Percentiles rank a stretch among this genome's conserved stretches.
Conservation (phyloP, 441 rosid species). For the Cnidoscolus chayamansa region DNA sequence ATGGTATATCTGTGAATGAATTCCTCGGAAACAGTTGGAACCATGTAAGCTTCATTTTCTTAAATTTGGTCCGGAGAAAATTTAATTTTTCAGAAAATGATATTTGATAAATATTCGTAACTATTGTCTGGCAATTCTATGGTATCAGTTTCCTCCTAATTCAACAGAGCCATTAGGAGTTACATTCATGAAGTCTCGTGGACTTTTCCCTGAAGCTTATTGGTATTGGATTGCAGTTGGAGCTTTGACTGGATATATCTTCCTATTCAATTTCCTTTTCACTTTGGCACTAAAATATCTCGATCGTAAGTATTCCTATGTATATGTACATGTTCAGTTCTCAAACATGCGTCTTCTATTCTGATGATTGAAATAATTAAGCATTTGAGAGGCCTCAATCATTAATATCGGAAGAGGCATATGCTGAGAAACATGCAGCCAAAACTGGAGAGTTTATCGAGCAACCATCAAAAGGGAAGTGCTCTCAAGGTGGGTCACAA, state of each 20-base stretch:
- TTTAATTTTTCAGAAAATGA: slow-evolving; percentile 2
- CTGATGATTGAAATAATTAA: slow-evolving; percentile 26
- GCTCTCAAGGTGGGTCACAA: slow-evolving; percentile 27
- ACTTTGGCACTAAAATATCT: slow-evolving; percentile 60
- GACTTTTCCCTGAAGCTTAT: slow-evolving; percentile 57
- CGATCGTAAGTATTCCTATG: slow-evolving; percentile 45
- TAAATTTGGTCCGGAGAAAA: not conserved
- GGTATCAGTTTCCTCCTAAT: slow-evolving; percentile 44
- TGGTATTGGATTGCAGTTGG: slow-evolving; percentile 92
- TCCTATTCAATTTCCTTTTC: slow-evolving; percentile 66
- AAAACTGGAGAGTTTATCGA: slow-evolving; percentile 33
- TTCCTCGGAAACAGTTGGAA: slow-evolving; percentile 60
- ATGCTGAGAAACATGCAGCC: slow-evolving; percentile 36
- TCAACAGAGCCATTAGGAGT: slow-evolving; percentile 68
- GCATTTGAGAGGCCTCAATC: slow-evolving; percentile 66
- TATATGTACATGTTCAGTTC: slow-evolving; percentile 2
- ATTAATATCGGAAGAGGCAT: slow-evolving; percentile 44
- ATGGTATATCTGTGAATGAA: slow-evolving; percentile 58
- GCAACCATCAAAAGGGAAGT: slow-evolving; percentile 27
- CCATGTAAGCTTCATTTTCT: slow-evolving; percentile 39
- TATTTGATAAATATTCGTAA: slow-evolving; percentile 2
- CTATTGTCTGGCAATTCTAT: not conserved
- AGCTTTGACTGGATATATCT: slow-evolving; percentile 52
- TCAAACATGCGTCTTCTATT: slow-evolving; percentile 3
- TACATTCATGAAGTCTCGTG: slow-evolving; percentile 57